Evolutionary conservation across 768 basidiomycete genomes (phyloP).

Genomic region (Lactifluus rugatus): DNA sequence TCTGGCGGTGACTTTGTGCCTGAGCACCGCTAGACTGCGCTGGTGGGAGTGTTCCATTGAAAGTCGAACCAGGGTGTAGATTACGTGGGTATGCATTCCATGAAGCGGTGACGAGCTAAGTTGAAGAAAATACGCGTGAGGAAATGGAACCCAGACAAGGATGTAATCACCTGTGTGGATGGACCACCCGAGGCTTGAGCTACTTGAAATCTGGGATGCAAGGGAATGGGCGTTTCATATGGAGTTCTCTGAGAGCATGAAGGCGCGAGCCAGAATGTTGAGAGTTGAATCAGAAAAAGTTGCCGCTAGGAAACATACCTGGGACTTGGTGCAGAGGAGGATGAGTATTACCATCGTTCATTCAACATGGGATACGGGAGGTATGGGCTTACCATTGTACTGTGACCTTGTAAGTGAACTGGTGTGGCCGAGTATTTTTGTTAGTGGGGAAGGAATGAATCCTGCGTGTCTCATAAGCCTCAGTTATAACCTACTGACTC

Average conservation of each 20-base stretch:
- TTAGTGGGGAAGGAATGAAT: background rate
- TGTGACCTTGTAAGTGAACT: background rate
- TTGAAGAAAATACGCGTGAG: background rate
- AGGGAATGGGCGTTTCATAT: background rate
- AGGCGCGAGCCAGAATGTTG: background rate
- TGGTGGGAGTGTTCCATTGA: background rate
- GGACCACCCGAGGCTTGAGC: background rate
- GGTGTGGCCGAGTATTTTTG: background rate
- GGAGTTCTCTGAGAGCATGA: background rate
- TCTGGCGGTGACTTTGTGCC: background rate
- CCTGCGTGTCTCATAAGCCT: background rate
- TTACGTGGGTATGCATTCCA: background rate
- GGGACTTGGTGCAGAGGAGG: background rate
- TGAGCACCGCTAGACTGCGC: background rate
- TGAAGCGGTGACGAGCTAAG: background rate
- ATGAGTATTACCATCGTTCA: background rate
- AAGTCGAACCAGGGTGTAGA: background rate
- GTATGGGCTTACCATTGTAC: background rate
- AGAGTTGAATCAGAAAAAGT: background rate
- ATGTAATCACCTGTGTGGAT: background rate
- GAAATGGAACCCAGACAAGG: background rate
- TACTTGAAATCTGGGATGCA: background rate
- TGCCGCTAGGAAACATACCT: background rate
- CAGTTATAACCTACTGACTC: background rate
- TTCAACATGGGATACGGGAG: background rate